Conservation (phyloP, 257 asterid species). For the Solanum sitiens region DNA sequence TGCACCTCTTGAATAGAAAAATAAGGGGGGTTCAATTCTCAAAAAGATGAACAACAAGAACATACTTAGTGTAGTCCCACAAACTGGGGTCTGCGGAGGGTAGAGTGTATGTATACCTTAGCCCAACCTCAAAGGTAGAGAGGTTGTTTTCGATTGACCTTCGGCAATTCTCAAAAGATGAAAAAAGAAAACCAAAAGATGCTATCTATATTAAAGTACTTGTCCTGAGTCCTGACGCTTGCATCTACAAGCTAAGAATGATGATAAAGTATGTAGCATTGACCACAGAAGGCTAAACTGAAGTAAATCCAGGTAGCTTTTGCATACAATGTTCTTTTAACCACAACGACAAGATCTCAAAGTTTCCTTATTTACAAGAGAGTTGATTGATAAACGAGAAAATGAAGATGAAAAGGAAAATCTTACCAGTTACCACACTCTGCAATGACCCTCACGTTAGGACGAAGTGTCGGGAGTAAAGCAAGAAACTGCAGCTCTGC, state of each 20-base stretch:
- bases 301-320: not conserved
- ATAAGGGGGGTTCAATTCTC: not conserved
- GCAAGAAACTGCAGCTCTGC: constrained; percentile 60
- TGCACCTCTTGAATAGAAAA: not conserved
- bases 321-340: not conserved
- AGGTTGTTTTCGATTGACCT: not conserved
- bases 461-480: constrained; percentile 65
- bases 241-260: not conserved
- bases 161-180: not conserved
- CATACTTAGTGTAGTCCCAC: not conserved
- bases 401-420: not conserved
- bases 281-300: not conserved
- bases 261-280: not conserved
- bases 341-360: not conserved
- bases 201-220: not conserved
- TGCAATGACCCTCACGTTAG: constrained; percentile 70
- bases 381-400: not conserved
- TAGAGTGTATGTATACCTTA: not conserved
- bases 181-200: not conserved
- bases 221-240: not conserved
- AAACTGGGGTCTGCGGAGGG: not conserved
- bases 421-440: constrained; percentile 84
- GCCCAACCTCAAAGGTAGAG: not conserved
- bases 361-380: not conserved
- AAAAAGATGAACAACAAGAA: not conserved